Conservation (phyloP, 495 filamentous ascomycete genomes). For the Pyrenula massariospora region DNA sequence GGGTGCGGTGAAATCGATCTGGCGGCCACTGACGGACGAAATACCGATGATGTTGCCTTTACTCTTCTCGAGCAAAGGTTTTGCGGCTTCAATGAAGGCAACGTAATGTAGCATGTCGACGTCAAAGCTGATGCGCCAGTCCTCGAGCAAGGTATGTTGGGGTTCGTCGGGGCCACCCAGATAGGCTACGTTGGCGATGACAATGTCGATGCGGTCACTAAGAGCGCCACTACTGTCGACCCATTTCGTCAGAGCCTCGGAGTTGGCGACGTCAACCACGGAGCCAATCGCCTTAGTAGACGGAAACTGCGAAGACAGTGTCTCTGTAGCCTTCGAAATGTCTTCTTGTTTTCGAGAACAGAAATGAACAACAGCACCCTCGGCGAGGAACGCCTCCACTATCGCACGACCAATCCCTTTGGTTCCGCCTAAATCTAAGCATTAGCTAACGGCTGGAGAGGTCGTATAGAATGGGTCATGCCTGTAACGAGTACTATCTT, state of each 20-base stretch:
- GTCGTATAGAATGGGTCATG: no score
- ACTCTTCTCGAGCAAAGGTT: not conserved
- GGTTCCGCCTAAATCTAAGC: not conserved
- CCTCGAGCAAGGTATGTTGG: not conserved
- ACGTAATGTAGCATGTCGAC: not conserved
- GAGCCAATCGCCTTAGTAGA: not conserved
- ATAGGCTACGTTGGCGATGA: not conserved
- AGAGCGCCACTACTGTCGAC: not conserved
- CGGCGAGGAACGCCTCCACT: not conserved
- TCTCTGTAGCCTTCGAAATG: not conserved
- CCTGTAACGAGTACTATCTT: not conserved
- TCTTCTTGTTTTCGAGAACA: not conserved
- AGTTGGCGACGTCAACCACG: not conserved
- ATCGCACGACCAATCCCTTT: not conserved
- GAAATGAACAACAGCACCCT: not conserved
- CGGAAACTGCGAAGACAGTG: not conserved
- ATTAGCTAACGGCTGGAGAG: no score
- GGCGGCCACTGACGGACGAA: not conserved
- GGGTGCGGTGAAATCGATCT: not conserved
- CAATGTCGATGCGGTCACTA: not conserved
- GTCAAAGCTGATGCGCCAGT: not conserved
- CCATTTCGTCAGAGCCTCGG: not conserved
- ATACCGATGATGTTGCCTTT: not conserved
- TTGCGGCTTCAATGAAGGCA: not conserved
- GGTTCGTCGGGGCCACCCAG: not conserved